phyloP scores from a whole-genome alignment of 176 grass and related monocot genomes.

The Tillandsia leiboldiana region DNA sequence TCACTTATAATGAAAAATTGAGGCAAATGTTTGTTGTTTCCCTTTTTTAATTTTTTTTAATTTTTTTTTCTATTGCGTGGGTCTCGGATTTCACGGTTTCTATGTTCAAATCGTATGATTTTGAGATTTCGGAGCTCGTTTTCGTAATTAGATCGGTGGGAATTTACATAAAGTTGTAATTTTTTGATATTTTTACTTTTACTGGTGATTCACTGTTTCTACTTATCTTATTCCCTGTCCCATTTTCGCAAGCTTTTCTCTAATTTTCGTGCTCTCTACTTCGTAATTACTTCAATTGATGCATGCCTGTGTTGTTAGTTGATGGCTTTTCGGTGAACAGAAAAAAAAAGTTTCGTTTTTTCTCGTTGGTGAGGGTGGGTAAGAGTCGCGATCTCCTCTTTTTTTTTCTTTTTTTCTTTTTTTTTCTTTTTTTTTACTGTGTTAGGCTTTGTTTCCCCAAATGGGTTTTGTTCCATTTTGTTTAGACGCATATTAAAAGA shows the following conservation, averaged over 20 bases:
- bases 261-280: no score
- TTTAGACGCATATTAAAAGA: no score
- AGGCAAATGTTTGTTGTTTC: neutral
- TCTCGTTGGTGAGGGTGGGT: no score
- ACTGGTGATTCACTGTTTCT: no score
- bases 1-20: no score
- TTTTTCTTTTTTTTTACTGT: neutral
- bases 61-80: conserved; percentile 1
- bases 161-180: neutral
- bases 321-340: no score
- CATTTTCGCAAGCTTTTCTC: no score
- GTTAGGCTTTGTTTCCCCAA: conserved; percentile 3
- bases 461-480: neutral
- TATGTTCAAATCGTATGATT: conserved; percentile 4
- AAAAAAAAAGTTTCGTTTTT: no score
- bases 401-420: conserved; percentile 2
- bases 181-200: no score
- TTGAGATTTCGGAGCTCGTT: conserved; percentile 3
- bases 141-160: conserved; percentile 13
- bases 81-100: neutral
- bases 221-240: no score
- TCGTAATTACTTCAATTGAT: no score
- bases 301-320: no score
- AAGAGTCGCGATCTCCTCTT: conserved; percentile 19
- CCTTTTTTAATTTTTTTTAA: neutral